phyloP scores from a whole-genome alignment of 1,284 basidiomycete genomes.

The Mycena sp. region DNA sequence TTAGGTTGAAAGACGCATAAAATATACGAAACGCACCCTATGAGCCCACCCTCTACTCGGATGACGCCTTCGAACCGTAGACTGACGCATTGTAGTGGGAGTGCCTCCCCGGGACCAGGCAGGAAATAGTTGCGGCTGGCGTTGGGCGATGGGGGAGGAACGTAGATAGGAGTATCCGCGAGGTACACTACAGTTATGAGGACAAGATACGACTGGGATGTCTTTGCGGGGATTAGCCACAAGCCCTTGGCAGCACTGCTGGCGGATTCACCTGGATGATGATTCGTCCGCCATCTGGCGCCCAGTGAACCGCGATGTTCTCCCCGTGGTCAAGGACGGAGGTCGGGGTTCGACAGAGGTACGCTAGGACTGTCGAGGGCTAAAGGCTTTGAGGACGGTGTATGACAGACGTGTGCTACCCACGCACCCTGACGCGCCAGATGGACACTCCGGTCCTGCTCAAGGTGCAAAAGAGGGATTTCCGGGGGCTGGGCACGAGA shows the following conservation, averaged over 20 bases:
- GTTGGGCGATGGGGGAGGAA: slow-evolving; percentile 58
- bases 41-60: slow-evolving; percentile 77
- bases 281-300: slow-evolving; percentile 79
- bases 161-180: slow-evolving; percentile 64
- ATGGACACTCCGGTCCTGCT: slow-evolving; percentile 74
- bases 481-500: slow-evolving; percentile 73
- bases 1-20: slow-evolving; percentile 5
- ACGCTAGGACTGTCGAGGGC: slow-evolving; percentile 84
- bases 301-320: slow-evolving; percentile 80
- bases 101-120: slow-evolving; percentile 81
- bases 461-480: slow-evolving; percentile 81
- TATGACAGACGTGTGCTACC: slow-evolving; percentile 3
- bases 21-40: slow-evolving; percentile 56
- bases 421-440: slow-evolving; percentile 86
- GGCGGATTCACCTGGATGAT: slow-evolving; percentile 75
- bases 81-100: slow-evolving; percentile 69
- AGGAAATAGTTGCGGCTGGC: slow-evolving; percentile 74
- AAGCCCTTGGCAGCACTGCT: not conserved
- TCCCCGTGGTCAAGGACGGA: slow-evolving; percentile 86
- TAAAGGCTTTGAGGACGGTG: slow-evolving; percentile 42
- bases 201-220: slow-evolving; percentile 81
- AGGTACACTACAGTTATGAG: slow-evolving; percentile 75
- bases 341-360: slow-evolving; percentile 76
- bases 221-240: slow-evolving; percentile 53
- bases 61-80: slow-evolving; percentile 86